Evolutionary conservation across 2,329 filamentous ascomycete species (phyloP).

Genomic region (Dothideomycetes sp.): DNA sequence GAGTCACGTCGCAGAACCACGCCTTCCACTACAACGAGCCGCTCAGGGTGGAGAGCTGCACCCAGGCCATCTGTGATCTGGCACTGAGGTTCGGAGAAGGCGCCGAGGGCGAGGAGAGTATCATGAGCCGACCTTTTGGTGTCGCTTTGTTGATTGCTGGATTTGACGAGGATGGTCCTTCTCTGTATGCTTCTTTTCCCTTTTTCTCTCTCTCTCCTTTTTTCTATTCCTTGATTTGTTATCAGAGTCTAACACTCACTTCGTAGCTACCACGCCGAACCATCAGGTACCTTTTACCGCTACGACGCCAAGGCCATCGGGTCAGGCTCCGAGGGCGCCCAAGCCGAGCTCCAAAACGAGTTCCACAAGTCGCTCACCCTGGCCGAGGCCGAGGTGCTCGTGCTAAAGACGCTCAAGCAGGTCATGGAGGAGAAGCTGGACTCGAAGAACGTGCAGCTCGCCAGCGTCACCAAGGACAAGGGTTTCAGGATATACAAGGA

Average conservation of each 20-base stretch:
- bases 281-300: constrained; percentile 95
- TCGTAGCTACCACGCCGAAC: constrained; percentile 81
- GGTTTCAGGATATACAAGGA: constrained; percentile 98
- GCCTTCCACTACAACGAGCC: constrained; percentile 97
- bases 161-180: constrained; percentile 92
- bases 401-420: constrained; percentile 96
- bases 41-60: constrained; percentile 92
- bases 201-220: too few species aligned
- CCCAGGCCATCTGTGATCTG: constrained; percentile 95
- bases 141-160: constrained; percentile 94
- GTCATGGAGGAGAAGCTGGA: constrained; percentile 99
- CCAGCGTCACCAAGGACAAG: constrained; percentile 94
- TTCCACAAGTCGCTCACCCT: constrained; percentile 97
- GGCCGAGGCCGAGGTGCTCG: constrained; percentile 82
- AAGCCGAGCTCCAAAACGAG: constrained; percentile 96
- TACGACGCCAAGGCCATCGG: constrained; percentile 99
- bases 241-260: constrained; percentile 1
- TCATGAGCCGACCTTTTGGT: constrained; percentile 96
- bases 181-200: constrained; percentile 46
- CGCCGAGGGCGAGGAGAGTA: constrained; percentile 83
- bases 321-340: constrained; percentile 90
- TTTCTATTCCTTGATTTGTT: too few species aligned
- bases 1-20: constrained; percentile 94
- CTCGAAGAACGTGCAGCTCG: constrained; percentile 95
- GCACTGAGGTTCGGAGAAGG: constrained; percentile 94